phyloP scores from a whole-genome alignment of 108 stramenopile species.

The Nitzschia sp. region DNA sequence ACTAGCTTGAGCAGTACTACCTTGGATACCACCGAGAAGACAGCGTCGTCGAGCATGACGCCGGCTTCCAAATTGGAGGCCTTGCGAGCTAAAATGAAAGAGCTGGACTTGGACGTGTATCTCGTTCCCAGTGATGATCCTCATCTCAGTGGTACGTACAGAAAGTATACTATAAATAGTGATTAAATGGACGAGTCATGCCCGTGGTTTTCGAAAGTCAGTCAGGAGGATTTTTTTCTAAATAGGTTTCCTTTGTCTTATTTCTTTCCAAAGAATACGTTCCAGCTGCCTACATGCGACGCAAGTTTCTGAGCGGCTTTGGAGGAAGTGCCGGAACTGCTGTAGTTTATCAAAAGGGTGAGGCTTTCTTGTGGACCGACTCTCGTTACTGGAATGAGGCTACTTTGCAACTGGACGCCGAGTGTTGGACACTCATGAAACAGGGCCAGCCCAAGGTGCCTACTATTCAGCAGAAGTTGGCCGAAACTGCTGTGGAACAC shows the following conservation, averaged over 20 bases:
- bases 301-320: conserved; percentile 91
- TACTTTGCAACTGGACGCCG: conserved; percentile 58
- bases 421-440: conserved; percentile 85
- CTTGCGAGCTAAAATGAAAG: conserved; percentile 63
- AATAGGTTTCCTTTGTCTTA: not conserved
- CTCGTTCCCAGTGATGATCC: conserved; percentile 88
- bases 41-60: conserved; percentile 23
- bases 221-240: not conserved
- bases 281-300: conserved; percentile 85
- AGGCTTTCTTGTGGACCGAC: conserved; percentile 90
- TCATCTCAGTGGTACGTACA: conserved; percentile 70
- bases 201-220: no score
- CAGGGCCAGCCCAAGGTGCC: conserved; percentile 67
- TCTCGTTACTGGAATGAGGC: conserved; percentile 97
- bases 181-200: no score
- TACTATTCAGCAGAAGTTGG: conserved; percentile 63
- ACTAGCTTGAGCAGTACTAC: not conserved
- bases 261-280: conserved; percentile 93
- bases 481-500: conserved; percentile 43
- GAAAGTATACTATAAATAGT: no score
- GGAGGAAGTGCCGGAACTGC: conserved; percentile 96
- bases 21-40: not conserved
- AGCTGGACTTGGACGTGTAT: conserved; percentile 68
- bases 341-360: conserved; percentile 63
- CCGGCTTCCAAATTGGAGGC: conserved; percentile 52